Percentiles rank a stretch among this genome's conserved stretches.
These are phyloP conservation scores for Cadophora sp. DNA, from an alignment of 2,329 filamentous ascomycete genomes.

Conservation along the genomic window DNA sequence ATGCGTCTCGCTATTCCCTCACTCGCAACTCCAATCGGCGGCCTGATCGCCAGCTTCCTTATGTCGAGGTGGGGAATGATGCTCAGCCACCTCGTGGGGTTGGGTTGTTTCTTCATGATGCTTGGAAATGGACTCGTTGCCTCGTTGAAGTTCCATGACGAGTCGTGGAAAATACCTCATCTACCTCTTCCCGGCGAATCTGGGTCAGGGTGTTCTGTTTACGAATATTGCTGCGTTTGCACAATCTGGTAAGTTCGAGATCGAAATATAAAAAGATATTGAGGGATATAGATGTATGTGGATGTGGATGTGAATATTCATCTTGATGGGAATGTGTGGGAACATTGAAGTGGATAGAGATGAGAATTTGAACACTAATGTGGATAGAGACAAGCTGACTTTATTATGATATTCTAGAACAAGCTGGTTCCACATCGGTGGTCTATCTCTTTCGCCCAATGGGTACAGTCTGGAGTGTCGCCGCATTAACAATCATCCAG, in stretches of 20 bases:
- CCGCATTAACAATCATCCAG: conserved; percentile 67
- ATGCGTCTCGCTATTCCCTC: conserved; percentile 69
- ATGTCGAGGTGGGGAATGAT: conserved; percentile 63
- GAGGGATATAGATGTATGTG: background rate
- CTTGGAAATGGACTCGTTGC: conserved; percentile 60
- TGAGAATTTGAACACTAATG: too few species aligned
- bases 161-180: conserved; percentile 61
- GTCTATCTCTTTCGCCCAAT: conserved; percentile 69
- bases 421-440: conserved; percentile 67
- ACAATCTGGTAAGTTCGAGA: conserved; percentile 56
- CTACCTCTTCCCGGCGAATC: conserved; percentile 63
- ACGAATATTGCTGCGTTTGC: conserved; percentile 68
- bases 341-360: too few species aligned
- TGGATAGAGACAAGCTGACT: background rate
- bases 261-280: too few species aligned
- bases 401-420: conserved; percentile 52
- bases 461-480: conserved; percentile 69
- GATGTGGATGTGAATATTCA: too few species aligned
- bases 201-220: conserved; percentile 66
- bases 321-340: too few species aligned
- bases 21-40: conserved; percentile 58
- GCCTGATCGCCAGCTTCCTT: conserved; percentile 61
- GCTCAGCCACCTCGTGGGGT: conserved; percentile 58
- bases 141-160: conserved; percentile 56
- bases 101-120: conserved; percentile 58